These are phyloP conservation scores for Nadsonia fulvescens DNA, from an alignment of 805 yeast genomes.

Conservation along the genomic window DNA sequence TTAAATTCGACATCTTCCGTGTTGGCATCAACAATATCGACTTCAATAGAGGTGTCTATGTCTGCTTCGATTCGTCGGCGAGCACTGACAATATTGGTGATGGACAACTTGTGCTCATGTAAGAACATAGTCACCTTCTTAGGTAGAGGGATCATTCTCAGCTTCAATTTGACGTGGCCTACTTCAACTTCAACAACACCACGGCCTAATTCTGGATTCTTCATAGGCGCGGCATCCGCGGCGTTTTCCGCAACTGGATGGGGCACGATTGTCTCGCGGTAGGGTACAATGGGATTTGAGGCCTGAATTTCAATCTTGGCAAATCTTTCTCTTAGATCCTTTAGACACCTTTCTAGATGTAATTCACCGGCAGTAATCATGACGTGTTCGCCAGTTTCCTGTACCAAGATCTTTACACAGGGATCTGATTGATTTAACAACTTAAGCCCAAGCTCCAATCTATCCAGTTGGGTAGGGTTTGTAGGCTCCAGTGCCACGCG, in stretches of 20 bases:
- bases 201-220: slow-evolving; percentile 4
- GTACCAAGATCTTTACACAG: slow-evolving; percentile 71
- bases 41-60: no score
- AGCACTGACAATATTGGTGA: slow-evolving; percentile 9
- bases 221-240: slow-evolving; percentile 5
- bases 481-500: slow-evolving; percentile 92
- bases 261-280: slow-evolving; percentile 59
- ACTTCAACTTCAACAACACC: slow-evolving; percentile 26
- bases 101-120: slow-evolving; percentile 1
- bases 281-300: slow-evolving; percentile 90
- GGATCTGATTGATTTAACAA: slow-evolving; percentile 82
- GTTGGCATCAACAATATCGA: no score
- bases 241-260: slow-evolving; percentile 22
- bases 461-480: slow-evolving; percentile 62
- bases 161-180: slow-evolving; percentile 27
- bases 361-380: slow-evolving; percentile 92
- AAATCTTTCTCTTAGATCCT: slow-evolving; percentile 77
- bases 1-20: slow-evolving; percentile 13
- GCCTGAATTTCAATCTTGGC: slow-evolving; percentile 76
- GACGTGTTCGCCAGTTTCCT: slow-evolving; percentile 85
- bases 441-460: slow-evolving; percentile 60
- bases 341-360: slow-evolving; percentile 85
- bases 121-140: slow-evolving; percentile 18
- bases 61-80: no score
- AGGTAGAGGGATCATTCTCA: slow-evolving; percentile 39